phyloP scores from a whole-genome alignment of 2,329 filamentous ascomycete genomes.

The Colletotrichum kahawae region DNA sequence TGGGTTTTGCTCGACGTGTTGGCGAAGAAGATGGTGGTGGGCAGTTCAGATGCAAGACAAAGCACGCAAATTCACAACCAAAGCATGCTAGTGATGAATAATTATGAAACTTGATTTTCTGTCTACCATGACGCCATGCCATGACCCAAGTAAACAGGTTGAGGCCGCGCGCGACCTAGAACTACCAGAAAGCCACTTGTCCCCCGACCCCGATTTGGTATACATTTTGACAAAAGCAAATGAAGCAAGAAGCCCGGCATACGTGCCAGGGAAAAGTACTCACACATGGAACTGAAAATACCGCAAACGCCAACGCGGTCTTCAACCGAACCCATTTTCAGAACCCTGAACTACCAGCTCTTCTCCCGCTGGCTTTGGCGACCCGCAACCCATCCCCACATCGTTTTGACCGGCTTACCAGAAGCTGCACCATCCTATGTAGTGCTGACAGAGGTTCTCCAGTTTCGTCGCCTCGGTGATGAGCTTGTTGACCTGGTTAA shows the following conservation, averaged over 20 bases:
- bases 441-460: conserved; percentile 98
- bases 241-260: neutral
- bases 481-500: conserved; percentile 91
- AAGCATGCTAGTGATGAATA: neutral
- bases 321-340: neutral
- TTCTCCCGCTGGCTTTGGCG: neutral
- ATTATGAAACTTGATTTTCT: neutral
- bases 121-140: conserved; percentile 19
- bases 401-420: conserved; percentile 62
- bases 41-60: neutral
- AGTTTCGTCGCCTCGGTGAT: conserved; percentile 95
- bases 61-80: neutral
- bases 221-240: conserved; percentile 10
- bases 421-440: conserved; percentile 99
- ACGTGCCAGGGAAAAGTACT: conserved; percentile 1
- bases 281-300: neutral
- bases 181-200: neutral
- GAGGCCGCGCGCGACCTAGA: neutral
- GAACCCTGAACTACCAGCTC: neutral
- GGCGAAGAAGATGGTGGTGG: neutral
- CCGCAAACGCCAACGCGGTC: neutral
- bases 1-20: neutral
- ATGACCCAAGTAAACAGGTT: neutral
- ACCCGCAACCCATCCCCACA: neutral
- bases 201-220: conserved; percentile 8